These are phyloP conservation scores for Linaria vulgaris DNA, from an alignment of 257 asterid species.

Conservation along the genomic window DNA sequence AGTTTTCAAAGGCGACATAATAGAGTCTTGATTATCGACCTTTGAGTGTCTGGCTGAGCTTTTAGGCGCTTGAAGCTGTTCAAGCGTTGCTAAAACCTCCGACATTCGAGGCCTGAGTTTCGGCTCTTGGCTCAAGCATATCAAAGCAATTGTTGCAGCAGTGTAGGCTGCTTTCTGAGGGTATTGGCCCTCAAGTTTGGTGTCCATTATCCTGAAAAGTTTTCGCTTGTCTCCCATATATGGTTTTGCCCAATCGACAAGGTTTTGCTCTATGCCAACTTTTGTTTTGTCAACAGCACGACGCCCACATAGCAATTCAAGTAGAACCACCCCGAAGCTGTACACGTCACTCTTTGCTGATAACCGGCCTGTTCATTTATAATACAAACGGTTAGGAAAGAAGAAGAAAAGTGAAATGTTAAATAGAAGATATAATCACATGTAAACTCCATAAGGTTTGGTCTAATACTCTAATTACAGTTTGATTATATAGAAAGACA, in stretches of 20 bases:
- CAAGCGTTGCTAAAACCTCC: slow-evolving; percentile 59
- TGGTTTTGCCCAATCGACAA: slow-evolving; percentile 82
- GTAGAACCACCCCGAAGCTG: slow-evolving; percentile 82
- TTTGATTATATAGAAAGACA: no score
- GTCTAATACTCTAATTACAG: no score
- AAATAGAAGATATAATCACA: no score
- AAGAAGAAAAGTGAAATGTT: not conserved
- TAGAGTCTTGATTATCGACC: slow-evolving; percentile 25
- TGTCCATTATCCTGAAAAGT: slow-evolving; percentile 74
- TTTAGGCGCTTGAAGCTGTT: slow-evolving; percentile 58
- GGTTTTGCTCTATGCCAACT: slow-evolving; percentile 60
- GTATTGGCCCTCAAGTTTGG: slow-evolving; percentile 72
- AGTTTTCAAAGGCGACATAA: slow-evolving; percentile 33
- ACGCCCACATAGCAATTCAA: slow-evolving; percentile 68
- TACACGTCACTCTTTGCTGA: slow-evolving; percentile 71
- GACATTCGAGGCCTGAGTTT: slow-evolving; percentile 71
- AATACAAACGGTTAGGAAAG: not conserved
- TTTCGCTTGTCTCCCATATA: slow-evolving; percentile 66
- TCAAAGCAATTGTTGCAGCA: slow-evolving; percentile 63
- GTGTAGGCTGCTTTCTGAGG: slow-evolving; percentile 70
- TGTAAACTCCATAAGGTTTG: no score
- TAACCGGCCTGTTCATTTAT: slow-evolving; percentile 54
- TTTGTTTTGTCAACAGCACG: slow-evolving; percentile 66
- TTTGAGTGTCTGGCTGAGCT: slow-evolving; percentile 29
- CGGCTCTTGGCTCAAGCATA: slow-evolving; percentile 57